These are phyloP conservation scores for Fusarium chuoi DNA, from an alignment of 2,329 filamentous ascomycete genomes.

Conservation along the genomic window DNA sequence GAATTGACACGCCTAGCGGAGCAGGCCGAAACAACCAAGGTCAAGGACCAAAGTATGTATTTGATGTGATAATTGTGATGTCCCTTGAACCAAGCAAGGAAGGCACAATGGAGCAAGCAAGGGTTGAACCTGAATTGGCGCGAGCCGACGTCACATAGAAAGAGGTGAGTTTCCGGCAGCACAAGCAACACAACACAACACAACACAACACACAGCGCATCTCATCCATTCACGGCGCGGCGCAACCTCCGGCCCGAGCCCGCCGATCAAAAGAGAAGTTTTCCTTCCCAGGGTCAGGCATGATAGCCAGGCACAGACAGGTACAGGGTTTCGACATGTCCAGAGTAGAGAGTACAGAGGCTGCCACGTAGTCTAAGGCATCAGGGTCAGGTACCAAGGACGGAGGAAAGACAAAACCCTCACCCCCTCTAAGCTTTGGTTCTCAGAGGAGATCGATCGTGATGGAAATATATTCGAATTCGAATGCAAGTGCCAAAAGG, in stretches of 20 bases:
- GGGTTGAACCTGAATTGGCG: conserved; percentile 1
- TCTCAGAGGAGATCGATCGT: conserved; percentile 15
- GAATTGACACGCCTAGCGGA: conserved; percentile 11
- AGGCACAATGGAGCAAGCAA: background rate
- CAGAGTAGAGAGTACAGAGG: background rate
- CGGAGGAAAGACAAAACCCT: background rate
- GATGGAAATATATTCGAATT: background rate
- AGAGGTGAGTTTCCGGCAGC: conserved; percentile 20
- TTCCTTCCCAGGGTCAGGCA: conserved; percentile 3
- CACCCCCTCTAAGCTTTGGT: background rate
- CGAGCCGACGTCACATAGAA: conserved; percentile 30
- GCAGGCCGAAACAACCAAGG: conserved; percentile 9
- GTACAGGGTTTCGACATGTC: conserved; percentile 10
- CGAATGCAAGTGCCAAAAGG: background rate
- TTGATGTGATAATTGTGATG: background rate
- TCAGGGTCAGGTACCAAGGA: conserved; percentile 4
- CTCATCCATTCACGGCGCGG: background rate
- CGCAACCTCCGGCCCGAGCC: conserved; percentile 29
- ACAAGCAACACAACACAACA: background rate
- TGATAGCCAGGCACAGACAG: conserved; percentile 20
- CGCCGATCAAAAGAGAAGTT: conserved; percentile 27
- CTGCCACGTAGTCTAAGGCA: conserved; percentile 21
- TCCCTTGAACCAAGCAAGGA: conserved; percentile 17
- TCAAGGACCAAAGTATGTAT: background rate
- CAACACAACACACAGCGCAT: background rate